These are phyloP conservation scores for Candida boidinii DNA, from an alignment of 805 yeast species.

Conservation along the genomic window DNA sequence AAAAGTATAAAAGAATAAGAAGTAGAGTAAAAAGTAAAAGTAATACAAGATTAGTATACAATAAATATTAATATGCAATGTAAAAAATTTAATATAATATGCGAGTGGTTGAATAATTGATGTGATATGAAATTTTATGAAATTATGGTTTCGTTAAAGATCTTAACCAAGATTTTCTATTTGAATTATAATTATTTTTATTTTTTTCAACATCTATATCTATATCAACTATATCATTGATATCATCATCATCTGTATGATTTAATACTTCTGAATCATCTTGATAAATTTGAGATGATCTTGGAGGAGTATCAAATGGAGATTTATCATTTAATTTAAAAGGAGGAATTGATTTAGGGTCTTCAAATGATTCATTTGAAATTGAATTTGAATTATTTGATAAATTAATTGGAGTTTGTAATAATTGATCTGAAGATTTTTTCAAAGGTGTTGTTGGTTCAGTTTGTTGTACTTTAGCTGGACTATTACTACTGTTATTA, in stretches of 20 bases:
- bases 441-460: too few species aligned
- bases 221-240: background rate
- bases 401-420: too few species aligned
- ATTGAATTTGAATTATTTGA: too few species aligned
- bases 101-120: background rate
- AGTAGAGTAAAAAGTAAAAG: background rate
- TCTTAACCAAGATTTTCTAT: constrained; percentile 31
- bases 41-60: background rate
- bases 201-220: background rate
- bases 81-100: background rate
- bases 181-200: constrained; percentile 33
- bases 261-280: background rate
- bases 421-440: too few species aligned
- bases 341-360: constrained; percentile 1
- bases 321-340: background rate
- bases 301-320: constrained; percentile 15
- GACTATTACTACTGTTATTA: background rate
- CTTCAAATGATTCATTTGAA: too few species aligned
- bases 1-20: too few species aligned
- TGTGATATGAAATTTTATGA: constrained; percentile 8
- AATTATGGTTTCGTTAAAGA: too few species aligned
- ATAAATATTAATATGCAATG: background rate
- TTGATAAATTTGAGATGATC: constrained; percentile 5
- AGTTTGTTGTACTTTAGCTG: background rate
- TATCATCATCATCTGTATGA: background rate